Evolutionary conservation across 257 asterid species (phyloP).

Genomic region (Solanum sejunctum): DNA sequence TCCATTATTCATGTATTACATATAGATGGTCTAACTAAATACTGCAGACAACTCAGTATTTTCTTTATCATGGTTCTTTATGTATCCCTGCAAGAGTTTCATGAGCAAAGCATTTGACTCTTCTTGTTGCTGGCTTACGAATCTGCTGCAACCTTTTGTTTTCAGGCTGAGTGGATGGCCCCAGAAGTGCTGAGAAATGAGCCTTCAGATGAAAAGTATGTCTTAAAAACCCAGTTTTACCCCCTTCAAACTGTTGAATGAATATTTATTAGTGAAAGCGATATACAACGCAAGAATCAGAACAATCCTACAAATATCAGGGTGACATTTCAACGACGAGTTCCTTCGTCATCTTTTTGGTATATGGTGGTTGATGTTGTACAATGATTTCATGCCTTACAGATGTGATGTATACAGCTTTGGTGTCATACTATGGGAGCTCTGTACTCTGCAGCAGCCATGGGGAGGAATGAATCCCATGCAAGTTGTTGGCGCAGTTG

Average conservation of each 20-base stretch:
- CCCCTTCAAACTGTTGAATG: neutral
- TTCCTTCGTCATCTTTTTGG: neutral
- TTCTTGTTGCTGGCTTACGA: neutral
- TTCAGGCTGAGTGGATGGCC: slow-evolving; percentile 99
- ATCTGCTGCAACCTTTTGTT: slow-evolving; percentile 2
- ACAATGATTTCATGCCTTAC: slow-evolving; percentile 11
- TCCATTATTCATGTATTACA: neutral
- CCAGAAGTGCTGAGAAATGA: slow-evolving; percentile 98
- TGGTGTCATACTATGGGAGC: slow-evolving; percentile 93
- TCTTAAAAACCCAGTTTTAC: neutral
- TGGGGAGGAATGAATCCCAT: slow-evolving; percentile 99
- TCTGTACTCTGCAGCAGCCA: slow-evolving; percentile 80
- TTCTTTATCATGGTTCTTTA: neutral
- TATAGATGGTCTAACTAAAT: neutral
- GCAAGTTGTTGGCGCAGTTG: slow-evolving; percentile 99
- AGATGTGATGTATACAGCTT: slow-evolving; percentile 93
- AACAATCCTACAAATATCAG: neutral
- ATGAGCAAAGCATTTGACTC: neutral
- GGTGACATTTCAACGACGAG: neutral
- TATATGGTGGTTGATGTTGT: neutral
- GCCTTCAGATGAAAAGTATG: slow-evolving; percentile 95
- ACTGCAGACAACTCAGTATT: neutral
- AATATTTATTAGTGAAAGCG: neutral
- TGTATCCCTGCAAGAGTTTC: neutral
- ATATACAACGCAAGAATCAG: neutral